Conservation (phyloP, 2,329 filamentous ascomycete genomes). For the Trichoderma brevicompactum region DNA sequence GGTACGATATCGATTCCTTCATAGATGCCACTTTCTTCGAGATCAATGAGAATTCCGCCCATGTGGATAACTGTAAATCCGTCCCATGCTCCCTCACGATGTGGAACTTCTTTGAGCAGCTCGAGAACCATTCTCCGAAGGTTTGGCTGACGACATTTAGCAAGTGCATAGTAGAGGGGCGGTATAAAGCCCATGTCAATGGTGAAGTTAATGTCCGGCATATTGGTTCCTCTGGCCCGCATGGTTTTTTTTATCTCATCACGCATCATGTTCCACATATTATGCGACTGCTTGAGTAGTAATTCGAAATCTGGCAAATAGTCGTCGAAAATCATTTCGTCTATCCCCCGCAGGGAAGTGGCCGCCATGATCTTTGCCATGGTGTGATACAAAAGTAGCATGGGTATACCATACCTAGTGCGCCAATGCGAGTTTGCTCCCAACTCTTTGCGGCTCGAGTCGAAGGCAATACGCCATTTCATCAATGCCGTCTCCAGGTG, state of each 20-base stretch:
- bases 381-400: conserved; percentile 23
- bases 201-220: conserved; percentile 25
- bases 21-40: conserved; percentile 25
- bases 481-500: conserved; percentile 13
- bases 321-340: conserved; percentile 28
- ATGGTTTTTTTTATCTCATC: neutral
- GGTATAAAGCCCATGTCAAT: conserved; percentile 41
- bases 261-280: conserved; percentile 13
- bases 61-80: conserved; percentile 30
- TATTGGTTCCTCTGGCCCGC: neutral
- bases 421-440: neutral
- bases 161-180: conserved; percentile 40
- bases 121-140: conserved; percentile 37
- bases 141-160: conserved; percentile 41
- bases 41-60: conserved; percentile 30
- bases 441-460: conserved; percentile 4
- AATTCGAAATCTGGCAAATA: conserved; percentile 5
- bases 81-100: conserved; percentile 38
- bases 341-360: conserved; percentile 18
- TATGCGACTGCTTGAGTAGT: conserved; percentile 16
- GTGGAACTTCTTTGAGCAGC: conserved; percentile 30
- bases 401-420: conserved; percentile 9
- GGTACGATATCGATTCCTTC: conserved; percentile 14
- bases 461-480: conserved; percentile 7
- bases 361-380: conserved; percentile 28